phyloP scores from a whole-genome alignment of 192 early-diverging fungal species.

The Linderina pennispora region DNA sequence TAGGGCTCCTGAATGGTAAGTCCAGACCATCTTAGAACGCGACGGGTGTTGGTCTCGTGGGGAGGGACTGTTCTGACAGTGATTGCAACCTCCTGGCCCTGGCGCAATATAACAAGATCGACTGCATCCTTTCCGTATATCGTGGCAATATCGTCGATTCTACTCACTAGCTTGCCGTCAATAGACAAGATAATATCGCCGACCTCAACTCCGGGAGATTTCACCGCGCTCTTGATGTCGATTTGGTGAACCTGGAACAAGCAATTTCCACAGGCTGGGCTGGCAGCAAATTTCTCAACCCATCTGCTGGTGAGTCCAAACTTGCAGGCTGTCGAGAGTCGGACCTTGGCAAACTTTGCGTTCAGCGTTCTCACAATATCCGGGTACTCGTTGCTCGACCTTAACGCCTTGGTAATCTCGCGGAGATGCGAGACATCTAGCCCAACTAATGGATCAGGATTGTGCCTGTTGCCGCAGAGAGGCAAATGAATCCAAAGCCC shows the following conservation, averaged over 20 bases:
- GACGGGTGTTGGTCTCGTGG: constrained; percentile 3
- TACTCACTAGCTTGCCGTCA: constrained; percentile 3
- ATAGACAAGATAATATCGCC: constrained; percentile 27
- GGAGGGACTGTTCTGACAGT: constrained; percentile 14
- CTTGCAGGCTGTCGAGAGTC: constrained; percentile 10
- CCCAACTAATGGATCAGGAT: too few relatives aligned
- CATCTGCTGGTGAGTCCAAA: too few relatives aligned
- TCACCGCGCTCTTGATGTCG: too few relatives aligned
- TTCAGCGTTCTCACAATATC: constrained; percentile 12
- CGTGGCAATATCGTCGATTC: constrained; percentile 18
- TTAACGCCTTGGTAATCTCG: too few relatives aligned
- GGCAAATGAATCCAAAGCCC: too few relatives aligned
- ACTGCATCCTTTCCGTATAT: constrained; percentile 5
- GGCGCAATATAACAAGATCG: constrained; percentile 20
- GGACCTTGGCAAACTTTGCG: constrained; percentile 14
- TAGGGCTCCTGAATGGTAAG: constrained; percentile 24
- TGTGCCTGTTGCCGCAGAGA: too few relatives aligned
- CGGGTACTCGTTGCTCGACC: too few relatives aligned
- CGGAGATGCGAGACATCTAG: too few relatives aligned
- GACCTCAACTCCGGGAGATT: constrained; percentile 9
- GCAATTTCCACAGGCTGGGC: too few relatives aligned
- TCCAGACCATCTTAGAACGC: constrained; percentile 25
- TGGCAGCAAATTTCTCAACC: too few relatives aligned
- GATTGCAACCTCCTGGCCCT: constrained; percentile 7
- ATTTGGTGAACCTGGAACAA: too few relatives aligned